Conservation (phyloP, 1,139 yeast species). For the Kodamaea sp. region DNA sequence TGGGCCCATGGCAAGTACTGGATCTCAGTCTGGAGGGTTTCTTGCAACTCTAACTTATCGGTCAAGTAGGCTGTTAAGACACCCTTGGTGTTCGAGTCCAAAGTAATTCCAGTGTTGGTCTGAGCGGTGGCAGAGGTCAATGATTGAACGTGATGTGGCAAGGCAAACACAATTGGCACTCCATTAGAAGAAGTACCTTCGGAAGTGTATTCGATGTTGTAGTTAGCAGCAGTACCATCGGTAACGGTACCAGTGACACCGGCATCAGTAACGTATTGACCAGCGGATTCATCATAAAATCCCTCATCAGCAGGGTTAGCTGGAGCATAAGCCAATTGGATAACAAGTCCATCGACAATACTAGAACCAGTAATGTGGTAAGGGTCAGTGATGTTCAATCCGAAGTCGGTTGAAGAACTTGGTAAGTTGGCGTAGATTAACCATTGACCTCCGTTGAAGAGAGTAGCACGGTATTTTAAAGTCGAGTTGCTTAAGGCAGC, state of each 20-base stretch:
- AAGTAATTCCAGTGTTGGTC: slow-evolving; percentile 47
- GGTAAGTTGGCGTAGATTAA: slow-evolving; percentile 59
- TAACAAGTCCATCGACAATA: slow-evolving; percentile 53
- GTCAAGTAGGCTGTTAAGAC: slow-evolving; percentile 61
- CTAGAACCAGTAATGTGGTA: slow-evolving; percentile 44
- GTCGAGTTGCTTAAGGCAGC: slow-evolving; percentile 38
- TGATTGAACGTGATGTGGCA: slow-evolving; percentile 70
- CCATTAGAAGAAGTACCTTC: slow-evolving; percentile 56
- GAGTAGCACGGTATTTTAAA: slow-evolving; percentile 57
- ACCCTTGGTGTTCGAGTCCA: slow-evolving; percentile 69
- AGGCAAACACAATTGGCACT: slow-evolving; percentile 58
- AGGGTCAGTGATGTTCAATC: slow-evolving; percentile 36
- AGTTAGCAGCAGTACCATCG: slow-evolving; percentile 45
- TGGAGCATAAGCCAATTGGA: slow-evolving; percentile 60
- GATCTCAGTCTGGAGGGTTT: slow-evolving; percentile 49
- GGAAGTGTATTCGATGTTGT: slow-evolving; percentile 53
- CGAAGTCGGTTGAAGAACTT: slow-evolving; percentile 30
- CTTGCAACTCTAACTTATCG: slow-evolving; percentile 49
- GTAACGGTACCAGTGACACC: slow-evolving; percentile 28
- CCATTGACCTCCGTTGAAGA: slow-evolving; percentile 57
- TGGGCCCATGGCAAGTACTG: slow-evolving; percentile 64
- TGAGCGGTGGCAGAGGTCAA: slow-evolving; percentile 38
- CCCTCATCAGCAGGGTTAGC: slow-evolving; percentile 19
- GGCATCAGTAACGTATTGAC: slow-evolving; percentile 40
- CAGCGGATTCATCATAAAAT: slow-evolving; percentile 38